Evolutionary conservation across 345 rosid species (phyloP), one percentile per base, ranked within the genome.

Genomic region (Nasturtium officinale): DNA sequence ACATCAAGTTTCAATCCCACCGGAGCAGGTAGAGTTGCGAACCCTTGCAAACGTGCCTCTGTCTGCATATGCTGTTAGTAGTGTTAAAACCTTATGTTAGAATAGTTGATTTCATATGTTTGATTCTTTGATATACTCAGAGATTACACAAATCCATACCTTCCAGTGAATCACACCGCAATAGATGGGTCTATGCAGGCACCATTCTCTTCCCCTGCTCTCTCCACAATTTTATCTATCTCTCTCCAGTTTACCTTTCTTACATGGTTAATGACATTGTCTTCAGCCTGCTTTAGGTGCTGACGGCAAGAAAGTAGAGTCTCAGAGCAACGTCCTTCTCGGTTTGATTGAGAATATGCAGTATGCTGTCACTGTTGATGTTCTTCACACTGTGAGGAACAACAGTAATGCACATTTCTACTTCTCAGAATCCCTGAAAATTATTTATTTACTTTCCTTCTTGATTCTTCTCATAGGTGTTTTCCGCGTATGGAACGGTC

Each of bases 1-100:
- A 91, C 74, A 95, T 95, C 82, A 95, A 95, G 87, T 95, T 95
- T 81, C 99, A 91, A 80, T 95, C 99, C 78, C 91, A 91, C 78
- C 83, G 99, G 32, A 95, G 99, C 96, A 91, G 97, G 97, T 95
- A 84, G 77, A 37, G 42, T 26, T 64, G 38, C 51, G 58, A 50
- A 60, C 8, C 61, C 33, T 55, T 52, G 25, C 65, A 35, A 28
- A 10, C 38, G 25, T 48, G 45, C 50, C 40, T 38, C 68, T 65
- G 20, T 42, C 53, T 72, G n/a, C 58, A 21, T 40, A 11, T 32
- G 23, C 48, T 25, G 13, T 21, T 17, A 5, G 48, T 51, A 66
- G 17, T 57, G 37, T 23, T 57, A 38, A 43, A 38, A 10, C 15
- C 9, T 38, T 63, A 37, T 2, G 25, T 17, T 71, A 1, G 46